Percentiles rank a stretch among this genome's conserved stretches.
phyloP scores from a whole-genome alignment of 306 rosid species.

The Pachyrhizus erosus region DNA sequence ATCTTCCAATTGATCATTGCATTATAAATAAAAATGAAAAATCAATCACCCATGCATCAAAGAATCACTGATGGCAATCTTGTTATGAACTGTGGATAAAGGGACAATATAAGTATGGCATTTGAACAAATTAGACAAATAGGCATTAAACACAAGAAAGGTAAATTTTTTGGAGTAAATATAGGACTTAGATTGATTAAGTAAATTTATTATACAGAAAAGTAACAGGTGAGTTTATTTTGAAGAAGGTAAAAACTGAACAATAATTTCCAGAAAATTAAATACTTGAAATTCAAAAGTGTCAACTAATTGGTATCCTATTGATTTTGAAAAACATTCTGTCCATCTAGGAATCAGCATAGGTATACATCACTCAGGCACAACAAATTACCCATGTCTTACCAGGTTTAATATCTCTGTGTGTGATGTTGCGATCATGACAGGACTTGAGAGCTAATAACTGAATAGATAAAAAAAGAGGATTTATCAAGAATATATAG shows the following conservation, averaged over 20 bases:
- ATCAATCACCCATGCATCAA: conserved; percentile 3
- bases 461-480: conserved; percentile 54
- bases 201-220: not conserved
- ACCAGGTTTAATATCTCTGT: conserved; percentile 99
- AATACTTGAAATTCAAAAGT: conserved; percentile 6
- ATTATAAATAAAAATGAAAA: conserved; percentile 18
- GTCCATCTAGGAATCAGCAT: conserved; percentile 15
- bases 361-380: conserved; percentile 7
- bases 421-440: conserved; percentile 93
- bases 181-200: conserved; percentile 4
- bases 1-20: conserved; percentile 38
- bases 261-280: conserved; percentile 18
- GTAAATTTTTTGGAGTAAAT: conserved; percentile 5
- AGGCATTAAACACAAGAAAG: conserved; percentile 15
- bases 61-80: conserved; percentile 13
- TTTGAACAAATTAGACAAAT: conserved; percentile 4
- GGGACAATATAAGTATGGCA: conserved; percentile 15
- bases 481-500: conserved; percentile 20
- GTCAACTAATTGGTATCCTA: conserved; percentile 31
- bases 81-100: conserved; percentile 19
- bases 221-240: conserved; percentile 8
- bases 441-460: conserved; percentile 88
- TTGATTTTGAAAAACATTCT: not conserved
- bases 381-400: conserved; percentile 45
- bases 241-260: conserved; percentile 4